These are phyloP conservation scores for Neolentinus lepideus DNA, from an alignment of 1,284 basidiomycete species.

Conservation along the genomic window DNA sequence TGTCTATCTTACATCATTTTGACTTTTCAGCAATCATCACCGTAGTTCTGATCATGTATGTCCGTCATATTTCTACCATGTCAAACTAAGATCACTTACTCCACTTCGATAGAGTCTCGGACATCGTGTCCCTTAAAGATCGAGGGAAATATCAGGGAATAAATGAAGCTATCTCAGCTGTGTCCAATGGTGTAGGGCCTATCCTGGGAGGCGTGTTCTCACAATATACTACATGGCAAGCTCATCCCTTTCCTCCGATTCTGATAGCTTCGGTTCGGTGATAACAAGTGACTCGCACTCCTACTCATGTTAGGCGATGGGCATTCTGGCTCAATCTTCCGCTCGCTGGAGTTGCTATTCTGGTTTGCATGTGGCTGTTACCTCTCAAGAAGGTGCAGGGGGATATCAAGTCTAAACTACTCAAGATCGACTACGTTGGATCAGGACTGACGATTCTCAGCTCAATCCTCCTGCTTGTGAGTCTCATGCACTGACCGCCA, in stretches of 20 bases:
- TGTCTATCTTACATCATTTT: neutral
- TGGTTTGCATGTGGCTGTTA: slow-evolving; percentile 30
- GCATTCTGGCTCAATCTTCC: slow-evolving; percentile 28
- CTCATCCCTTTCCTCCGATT: neutral
- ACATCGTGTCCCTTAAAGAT: slow-evolving; percentile 21
- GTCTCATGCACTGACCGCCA: neutral
- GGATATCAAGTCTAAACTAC: slow-evolving; percentile 18
- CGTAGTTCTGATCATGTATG: slow-evolving; percentile 15
- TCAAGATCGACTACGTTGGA: slow-evolving; percentile 35
- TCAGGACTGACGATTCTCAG: slow-evolving; percentile 29
- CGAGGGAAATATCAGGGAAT: slow-evolving; percentile 22
- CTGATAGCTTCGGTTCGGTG: neutral
- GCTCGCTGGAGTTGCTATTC: slow-evolving; percentile 24
- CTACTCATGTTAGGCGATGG: slow-evolving; percentile 12
- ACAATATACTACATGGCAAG: slow-evolving; percentile 4
- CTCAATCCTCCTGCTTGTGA: slow-evolving; percentile 26
- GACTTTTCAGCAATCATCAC: slow-evolving; percentile 9
- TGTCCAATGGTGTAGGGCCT: slow-evolving; percentile 13
- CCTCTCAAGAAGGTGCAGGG: slow-evolving; percentile 33
- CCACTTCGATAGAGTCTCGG: slow-evolving; percentile 16
- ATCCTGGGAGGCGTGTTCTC: slow-evolving; percentile 3
- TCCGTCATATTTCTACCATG: neutral
- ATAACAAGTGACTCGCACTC: neutral
- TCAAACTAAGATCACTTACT: neutral
- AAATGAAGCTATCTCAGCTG: slow-evolving; percentile 22